A percentile compares a stretch with the other conserved stretches of the same genome.
Evolutionary conservation across 73 alveolate genomes (phyloP).

Genomic region (Paramecium tetraurelia): DNA sequence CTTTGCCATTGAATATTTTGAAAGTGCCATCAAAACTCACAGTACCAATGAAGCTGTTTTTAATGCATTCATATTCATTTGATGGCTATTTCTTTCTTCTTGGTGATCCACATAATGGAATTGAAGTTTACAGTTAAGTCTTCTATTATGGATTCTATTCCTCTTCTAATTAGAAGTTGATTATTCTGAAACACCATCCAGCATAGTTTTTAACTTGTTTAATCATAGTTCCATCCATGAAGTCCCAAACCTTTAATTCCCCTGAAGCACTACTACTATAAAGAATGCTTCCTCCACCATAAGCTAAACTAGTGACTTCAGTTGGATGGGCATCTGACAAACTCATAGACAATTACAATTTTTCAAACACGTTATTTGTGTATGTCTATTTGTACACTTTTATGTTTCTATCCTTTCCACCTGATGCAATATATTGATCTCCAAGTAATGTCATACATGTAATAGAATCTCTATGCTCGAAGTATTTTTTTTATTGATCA

Average conservation of each 20-base stretch:
- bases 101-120: not conserved
- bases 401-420: slow-evolving; percentile 55
- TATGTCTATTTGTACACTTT: slow-evolving; percentile 32
- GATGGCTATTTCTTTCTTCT: slow-evolving; percentile 12
- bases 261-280: slow-evolving; percentile 58
- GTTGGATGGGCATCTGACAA: slow-evolving; percentile 54
- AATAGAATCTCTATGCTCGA: slow-evolving; percentile 58
- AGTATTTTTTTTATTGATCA: slow-evolving; percentile 41
- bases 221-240: slow-evolving; percentile 28
- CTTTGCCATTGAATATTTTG: slow-evolving; percentile 14
- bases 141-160: not conserved
- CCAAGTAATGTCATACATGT: slow-evolving; percentile 40
- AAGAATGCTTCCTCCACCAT: not conserved
- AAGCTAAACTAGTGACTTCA: slow-evolving; percentile 50
- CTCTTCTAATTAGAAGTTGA: slow-evolving; percentile 46
- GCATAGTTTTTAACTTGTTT: slow-evolving; percentile 37
- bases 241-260: slow-evolving; percentile 52
- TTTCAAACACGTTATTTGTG: slow-evolving; percentile 23
- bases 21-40: slow-evolving; percentile 57
- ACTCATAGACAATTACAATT: slow-evolving; percentile 38
- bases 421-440: slow-evolving; percentile 52
- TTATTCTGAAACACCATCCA: slow-evolving; percentile 59
- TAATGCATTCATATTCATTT: slow-evolving; percentile 34
- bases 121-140: not conserved
- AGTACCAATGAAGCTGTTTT: slow-evolving; percentile 37